These are phyloP conservation scores for Xylaria telfairii DNA, from an alignment of 495 filamentous ascomycete species.

Conservation along the genomic window DNA sequence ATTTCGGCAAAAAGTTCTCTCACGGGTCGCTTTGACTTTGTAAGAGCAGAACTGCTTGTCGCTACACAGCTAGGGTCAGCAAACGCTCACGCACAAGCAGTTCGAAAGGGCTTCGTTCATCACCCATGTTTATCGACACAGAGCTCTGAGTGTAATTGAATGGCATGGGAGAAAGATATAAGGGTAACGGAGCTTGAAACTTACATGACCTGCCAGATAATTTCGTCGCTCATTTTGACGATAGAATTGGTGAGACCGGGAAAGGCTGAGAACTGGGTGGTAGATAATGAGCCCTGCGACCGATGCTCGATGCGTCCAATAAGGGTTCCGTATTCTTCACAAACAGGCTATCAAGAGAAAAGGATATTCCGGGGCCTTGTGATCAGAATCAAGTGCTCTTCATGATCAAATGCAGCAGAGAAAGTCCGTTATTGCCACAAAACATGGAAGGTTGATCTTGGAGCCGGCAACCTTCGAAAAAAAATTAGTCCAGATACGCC, in stretches of 20 bases:
- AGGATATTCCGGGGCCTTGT: background rate
- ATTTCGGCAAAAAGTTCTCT: conserved; percentile 93
- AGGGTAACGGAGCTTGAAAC: background rate
- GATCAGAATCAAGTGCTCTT: background rate
- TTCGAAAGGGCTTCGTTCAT: background rate
- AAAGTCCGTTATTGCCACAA: background rate
- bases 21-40: conserved; percentile 93
- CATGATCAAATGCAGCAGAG: background rate
- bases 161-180: background rate
- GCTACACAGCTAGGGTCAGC: conserved; percentile 14
- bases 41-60: conserved; percentile 91
- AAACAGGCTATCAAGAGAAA: background rate
- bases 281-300: background rate
- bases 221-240: conserved; percentile 85
- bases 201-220: conserved; percentile 90
- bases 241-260: background rate
- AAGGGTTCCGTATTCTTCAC: background rate
- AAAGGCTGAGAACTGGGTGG: background rate
- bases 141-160: background rate
- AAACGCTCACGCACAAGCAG: conserved; percentile 25
- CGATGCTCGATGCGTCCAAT: background rate
- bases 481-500: conserved; percentile 24
- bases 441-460: conserved; percentile 10
- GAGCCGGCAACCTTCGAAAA: conserved; percentile 15
- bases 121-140: background rate